These are phyloP conservation scores for Prunus fruticosa DNA, from an alignment of 306 rosid species.

Conservation along the genomic window DNA sequence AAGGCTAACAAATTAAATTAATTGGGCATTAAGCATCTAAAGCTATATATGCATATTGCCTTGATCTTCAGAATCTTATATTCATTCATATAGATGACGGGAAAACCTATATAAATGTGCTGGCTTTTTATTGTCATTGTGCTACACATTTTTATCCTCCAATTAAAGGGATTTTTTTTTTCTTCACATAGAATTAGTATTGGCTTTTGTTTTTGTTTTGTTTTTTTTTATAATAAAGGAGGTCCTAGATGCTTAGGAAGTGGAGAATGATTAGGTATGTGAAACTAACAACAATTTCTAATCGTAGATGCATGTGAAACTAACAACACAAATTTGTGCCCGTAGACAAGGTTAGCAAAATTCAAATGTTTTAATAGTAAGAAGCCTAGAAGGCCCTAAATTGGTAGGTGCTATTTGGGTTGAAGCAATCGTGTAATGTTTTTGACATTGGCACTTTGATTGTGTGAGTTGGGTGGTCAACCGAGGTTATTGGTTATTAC, in stretches of 20 bases:
- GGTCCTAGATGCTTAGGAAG: background rate
- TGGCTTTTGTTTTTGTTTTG: background rate
- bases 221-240: background rate
- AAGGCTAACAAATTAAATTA: background rate
- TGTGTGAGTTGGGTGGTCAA: conserved; percentile 1
- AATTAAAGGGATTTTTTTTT: no score
- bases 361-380: no score
- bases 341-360: no score
- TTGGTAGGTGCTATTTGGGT: background rate
- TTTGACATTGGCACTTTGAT: background rate
- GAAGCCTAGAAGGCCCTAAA: background rate
- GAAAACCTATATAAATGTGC: background rate
- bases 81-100: background rate
- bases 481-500: background rate
- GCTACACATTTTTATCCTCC: no score
- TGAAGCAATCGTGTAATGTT: background rate
- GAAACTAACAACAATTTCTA: no score
- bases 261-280: background rate
- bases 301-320: no score
- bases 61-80: no score
- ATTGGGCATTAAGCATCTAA: no score
- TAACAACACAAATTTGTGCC: no score
- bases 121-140: background rate
- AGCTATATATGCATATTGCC: no score
- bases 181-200: background rate